phyloP scores from a whole-genome alignment of 768 basidiomycete species.

The Phanerochaete carnosa region DNA sequence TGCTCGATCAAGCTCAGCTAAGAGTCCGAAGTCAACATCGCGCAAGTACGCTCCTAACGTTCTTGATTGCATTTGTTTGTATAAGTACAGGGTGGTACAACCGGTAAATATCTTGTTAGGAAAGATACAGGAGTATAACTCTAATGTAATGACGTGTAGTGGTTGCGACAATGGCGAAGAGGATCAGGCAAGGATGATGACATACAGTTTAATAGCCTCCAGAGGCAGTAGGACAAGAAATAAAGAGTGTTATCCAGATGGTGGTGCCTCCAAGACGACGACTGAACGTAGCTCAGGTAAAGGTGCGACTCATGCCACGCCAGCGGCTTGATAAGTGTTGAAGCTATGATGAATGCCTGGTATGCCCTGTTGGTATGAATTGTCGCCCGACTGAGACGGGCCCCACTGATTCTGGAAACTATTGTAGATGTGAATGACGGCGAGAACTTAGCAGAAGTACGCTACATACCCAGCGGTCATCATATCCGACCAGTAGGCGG shows the following conservation, averaged over 20 bases:
- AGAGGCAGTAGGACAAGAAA: background rate
- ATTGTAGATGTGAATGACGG: background rate
- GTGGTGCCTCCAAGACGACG: background rate
- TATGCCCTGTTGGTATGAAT: background rate
- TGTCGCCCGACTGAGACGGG: background rate
- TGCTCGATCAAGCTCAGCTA: too few species aligned
- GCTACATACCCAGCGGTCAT: conserved; percentile 75
- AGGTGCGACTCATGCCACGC: background rate
- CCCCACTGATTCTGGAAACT: conserved; percentile 2
- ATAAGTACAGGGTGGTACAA: background rate
- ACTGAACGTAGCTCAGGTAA: background rate
- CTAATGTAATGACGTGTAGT: background rate
- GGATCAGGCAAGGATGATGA: background rate
- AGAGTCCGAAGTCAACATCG: too few species aligned
- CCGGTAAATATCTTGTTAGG: background rate
- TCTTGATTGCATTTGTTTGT: background rate
- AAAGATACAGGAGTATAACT: background rate
- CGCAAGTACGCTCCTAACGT: too few species aligned
- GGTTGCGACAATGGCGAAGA: background rate
- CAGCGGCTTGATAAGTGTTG: background rate
- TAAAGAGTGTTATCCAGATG: background rate
- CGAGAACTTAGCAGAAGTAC: background rate
- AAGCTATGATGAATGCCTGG: conserved; percentile 1
- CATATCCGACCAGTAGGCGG: conserved; percentile 73
- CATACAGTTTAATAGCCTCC: background rate